Conservation (phyloP, 495 filamentous ascomycete genomes). For the Penicillium simplicissimum region DNA sequence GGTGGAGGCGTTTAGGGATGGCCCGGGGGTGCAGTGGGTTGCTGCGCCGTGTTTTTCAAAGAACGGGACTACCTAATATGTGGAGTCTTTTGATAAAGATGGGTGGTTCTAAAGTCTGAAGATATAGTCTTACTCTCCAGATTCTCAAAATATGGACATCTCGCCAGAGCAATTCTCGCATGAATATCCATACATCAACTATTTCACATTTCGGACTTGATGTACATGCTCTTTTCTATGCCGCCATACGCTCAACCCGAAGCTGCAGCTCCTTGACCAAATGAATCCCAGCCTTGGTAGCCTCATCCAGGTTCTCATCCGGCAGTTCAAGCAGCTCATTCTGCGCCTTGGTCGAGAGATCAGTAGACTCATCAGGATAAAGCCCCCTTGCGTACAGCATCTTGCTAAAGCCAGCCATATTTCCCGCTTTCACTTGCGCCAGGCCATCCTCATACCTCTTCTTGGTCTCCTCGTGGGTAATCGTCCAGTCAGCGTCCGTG, state of each 20-base stretch:
- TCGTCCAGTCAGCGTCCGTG: constrained; percentile 55
- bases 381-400: constrained; percentile 54
- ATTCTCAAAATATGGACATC: too few relatives aligned
- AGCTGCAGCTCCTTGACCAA: constrained; percentile 29
- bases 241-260: constrained; percentile 29
- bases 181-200: too few relatives aligned
- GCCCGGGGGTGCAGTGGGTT: constrained; percentile 21
- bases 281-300: constrained; percentile 44
- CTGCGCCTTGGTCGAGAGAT: constrained; percentile 36
- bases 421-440: constrained; percentile 42
- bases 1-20: constrained; percentile 21
- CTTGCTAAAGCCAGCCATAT: constrained; percentile 50
- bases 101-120: background rate
- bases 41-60: constrained; percentile 15
- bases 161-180: too few relatives aligned
- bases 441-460: constrained; percentile 49
- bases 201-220: too few relatives aligned
- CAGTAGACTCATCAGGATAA: constrained; percentile 39
- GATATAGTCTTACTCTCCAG: too few relatives aligned
- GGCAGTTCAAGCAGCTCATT: constrained; percentile 56
- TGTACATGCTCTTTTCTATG: constrained; percentile 11
- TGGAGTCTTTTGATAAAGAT: constrained; percentile 14
- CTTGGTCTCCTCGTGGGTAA: constrained; percentile 42
- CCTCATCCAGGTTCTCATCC: constrained; percentile 58
- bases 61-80: constrained; percentile 13